Evolutionary conservation across 345 rosid species (phyloP), one percentile per base, ranked within the genome.

Genomic region (Aurinia saxatilis): DNA sequence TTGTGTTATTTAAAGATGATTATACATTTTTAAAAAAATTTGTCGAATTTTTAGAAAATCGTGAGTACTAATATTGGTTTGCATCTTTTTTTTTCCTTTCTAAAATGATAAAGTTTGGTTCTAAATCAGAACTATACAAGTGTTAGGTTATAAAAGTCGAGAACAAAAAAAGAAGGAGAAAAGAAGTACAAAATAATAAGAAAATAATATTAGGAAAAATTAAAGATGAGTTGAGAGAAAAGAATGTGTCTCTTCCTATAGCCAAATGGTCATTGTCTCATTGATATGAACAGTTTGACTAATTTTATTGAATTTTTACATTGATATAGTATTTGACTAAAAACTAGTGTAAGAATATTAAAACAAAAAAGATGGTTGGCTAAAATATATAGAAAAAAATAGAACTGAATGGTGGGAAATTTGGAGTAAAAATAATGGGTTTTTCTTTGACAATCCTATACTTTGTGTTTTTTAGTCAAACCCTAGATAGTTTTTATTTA

Each of bases 211-310:
- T 39, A 17, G 3, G 11, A 34, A 46, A 54, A 18, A 41, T 63
- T 56, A 21, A 51, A 50, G 39, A 67, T 67, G 45, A 50, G 60
- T 29, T 14, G 38, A 31, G 21, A 44, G 10, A 33, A n/a, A 30
- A 46, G 11, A 10, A 12, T 41, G 27, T 49, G 70, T 16, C 70
- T 56, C 48, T 71, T 65, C 49, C 27, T 57, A 42, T 12, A 4
- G 34, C 49, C 65, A 64, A 64, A 56, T 40, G 45, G 75, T 51
- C 70, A 57, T 25, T 19, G 27, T 56, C 40, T 51, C 70, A 57
- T 25, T 19, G 27, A 63, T 49, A 7, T 67, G 71, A 63, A 39
- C 57, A 52, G 19, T 41, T 60, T 60, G 56, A 52, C 60, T 14
- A 37, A 8, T 27, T 45, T 45, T 51, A 60, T 16, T 36, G 46